Conservation (phyloP, 2,329 filamentous ascomycete genomes). For the Penicillium sp. region DNA sequence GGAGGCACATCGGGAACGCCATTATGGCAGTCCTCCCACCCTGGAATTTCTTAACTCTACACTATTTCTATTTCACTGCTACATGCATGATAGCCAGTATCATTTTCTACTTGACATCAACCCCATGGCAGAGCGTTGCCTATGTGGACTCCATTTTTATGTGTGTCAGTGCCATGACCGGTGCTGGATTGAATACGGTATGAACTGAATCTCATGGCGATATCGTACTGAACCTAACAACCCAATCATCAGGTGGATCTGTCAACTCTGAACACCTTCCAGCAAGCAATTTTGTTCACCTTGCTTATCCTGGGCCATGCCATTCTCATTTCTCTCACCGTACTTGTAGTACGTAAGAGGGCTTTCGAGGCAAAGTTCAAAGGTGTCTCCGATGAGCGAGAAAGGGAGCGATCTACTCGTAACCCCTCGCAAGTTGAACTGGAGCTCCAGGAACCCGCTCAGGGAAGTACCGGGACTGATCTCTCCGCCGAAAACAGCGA, state of each 20-base stretch:
- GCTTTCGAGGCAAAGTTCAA: slow-evolving; percentile 63
- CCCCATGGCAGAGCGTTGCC: slow-evolving; percentile 51
- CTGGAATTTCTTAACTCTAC: slow-evolving; percentile 62
- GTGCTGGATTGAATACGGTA: slow-evolving; percentile 65
- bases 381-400: slow-evolving; percentile 46
- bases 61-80: slow-evolving; percentile 65
- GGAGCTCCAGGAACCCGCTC: background rate
- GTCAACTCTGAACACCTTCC: slow-evolving; percentile 63
- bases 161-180: slow-evolving; percentile 64
- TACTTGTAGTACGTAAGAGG: slow-evolving; percentile 59
- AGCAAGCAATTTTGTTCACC: slow-evolving; percentile 64
- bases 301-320: slow-evolving; percentile 65
- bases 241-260: slow-evolving; percentile 45
- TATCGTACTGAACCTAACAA: background rate
- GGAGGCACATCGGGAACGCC: slow-evolving; percentile 20
- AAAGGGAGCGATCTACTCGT: slow-evolving; percentile 13
- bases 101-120: slow-evolving; percentile 58
- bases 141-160: slow-evolving; percentile 68
- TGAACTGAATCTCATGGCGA: background rate
- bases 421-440: slow-evolving; percentile 12
- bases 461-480: background rate
- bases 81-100: slow-evolving; percentile 56
- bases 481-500: background rate
- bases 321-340: slow-evolving; percentile 65
- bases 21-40: slow-evolving; percentile 33